These are phyloP conservation scores for Ogataea haglerorum DNA, from an alignment of 805 yeast genomes.

Conservation along the genomic window DNA sequence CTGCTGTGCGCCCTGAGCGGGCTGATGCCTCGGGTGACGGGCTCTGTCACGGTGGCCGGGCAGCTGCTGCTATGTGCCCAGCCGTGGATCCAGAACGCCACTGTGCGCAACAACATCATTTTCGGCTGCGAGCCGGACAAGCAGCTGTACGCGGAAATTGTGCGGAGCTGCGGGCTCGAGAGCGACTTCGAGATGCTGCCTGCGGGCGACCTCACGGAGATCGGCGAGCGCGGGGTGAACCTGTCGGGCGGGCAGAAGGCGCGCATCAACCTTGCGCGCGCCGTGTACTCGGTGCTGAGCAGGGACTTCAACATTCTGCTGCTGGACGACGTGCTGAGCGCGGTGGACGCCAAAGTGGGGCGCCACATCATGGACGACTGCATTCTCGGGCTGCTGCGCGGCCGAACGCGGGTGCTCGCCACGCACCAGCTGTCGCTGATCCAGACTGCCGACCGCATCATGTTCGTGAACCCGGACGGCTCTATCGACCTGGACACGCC, in stretches of 20 bases:
- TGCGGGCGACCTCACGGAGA: slow-evolving; percentile 74
- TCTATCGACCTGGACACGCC: slow-evolving; percentile 57
- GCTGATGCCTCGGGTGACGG: slow-evolving; percentile 53
- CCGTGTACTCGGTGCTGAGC: slow-evolving; percentile 47
- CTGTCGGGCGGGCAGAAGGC: slow-evolving; percentile 89
- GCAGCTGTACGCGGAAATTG: slow-evolving; percentile 47
- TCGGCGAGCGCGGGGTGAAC: slow-evolving; percentile 84
- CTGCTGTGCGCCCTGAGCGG: slow-evolving; percentile 69
- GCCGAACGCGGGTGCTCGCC: slow-evolving; percentile 69
- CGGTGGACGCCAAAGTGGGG: slow-evolving; percentile 72
- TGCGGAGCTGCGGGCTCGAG: slow-evolving; percentile 62
- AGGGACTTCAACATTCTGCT: slow-evolving; percentile 51
- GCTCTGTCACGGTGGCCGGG: slow-evolving; percentile 54
- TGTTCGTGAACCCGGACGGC: slow-evolving; percentile 67
- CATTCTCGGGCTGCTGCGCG: slow-evolving; percentile 51
- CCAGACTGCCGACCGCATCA: slow-evolving; percentile 62
- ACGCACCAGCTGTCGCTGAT: slow-evolving; percentile 80
- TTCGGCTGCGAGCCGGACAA: slow-evolving; percentile 56
- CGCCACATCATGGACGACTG: slow-evolving; percentile 56
- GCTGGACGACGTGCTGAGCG: slow-evolving; percentile 64
- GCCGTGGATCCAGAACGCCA: slow-evolving; percentile 86
- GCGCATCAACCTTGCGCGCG: slow-evolving; percentile 65
- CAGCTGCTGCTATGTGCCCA: slow-evolving; percentile 40
- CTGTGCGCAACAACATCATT: slow-evolving; percentile 68
- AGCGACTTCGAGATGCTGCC: slow-evolving; percentile 66